Base-by-base conservation (phyloP, 1,284 basidiomycete species). In the Volvariella volvacea region DNA sequence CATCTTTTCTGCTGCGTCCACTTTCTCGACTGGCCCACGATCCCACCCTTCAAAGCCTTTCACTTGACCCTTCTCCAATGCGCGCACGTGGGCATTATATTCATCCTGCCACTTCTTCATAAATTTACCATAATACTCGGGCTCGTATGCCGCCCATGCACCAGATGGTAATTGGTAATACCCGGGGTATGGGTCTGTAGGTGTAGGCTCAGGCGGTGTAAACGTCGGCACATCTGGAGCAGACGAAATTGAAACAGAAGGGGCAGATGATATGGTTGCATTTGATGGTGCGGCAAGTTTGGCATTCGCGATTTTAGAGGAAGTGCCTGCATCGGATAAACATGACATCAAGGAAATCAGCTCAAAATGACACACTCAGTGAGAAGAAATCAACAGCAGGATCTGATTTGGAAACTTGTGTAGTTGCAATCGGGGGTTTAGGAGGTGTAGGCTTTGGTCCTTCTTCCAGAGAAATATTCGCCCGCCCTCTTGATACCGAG, bases 111-210 rank as follows among this genome's bases (percentile, higher is more conserved):
- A 88, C 56, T 80, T 82, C 47, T 76, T 70, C 52, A 77, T 74
- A 64, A 87, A 88, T 22, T 71, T 76, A 22, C 72, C 71, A 58
- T 90, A 93, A 61, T 88, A 91, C n/a, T 56, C 72, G 0, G 78
- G 63, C 45, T 93, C 88, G 60, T 93, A 75, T 0, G 83, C 80
- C 19, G 78, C 82, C 83, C 90, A 93, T 41, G 71, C 58, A 8
- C 90, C 89, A 1, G 84, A 83, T 0, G 89, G 88, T 20, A 87
- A 73, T 50, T 84, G 80, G 61, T 94, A 93, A 65, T 92, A 94
- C 2, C 91, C 91, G 1, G 91, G 91, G 61, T 92, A 92, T 15
- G 78, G 77, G 58, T 93, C 91, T 16, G 70, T 67, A 1, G 78
- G 70, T 3, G 80, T 84, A 0, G 91, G 91, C 44, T 81, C 77